Evolutionary conservation across 176 grass and related monocot genomes (phyloP).

Genomic region (Metroxylon sagu): DNA sequence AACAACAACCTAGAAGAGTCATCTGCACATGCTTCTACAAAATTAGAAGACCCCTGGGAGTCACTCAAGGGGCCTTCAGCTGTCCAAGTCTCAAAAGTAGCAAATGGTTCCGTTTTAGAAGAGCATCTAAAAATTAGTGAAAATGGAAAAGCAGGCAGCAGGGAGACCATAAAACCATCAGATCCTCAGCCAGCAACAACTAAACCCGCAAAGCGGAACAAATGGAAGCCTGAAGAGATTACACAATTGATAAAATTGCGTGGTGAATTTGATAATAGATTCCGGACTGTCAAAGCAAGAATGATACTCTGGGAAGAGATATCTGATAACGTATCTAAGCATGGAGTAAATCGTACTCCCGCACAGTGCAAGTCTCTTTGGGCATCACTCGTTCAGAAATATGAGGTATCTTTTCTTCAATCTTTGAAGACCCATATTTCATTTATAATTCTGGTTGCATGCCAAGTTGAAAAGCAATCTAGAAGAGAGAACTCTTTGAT

Average conservation of each 20-base stretch:
- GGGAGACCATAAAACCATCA: constrained; percentile 5
- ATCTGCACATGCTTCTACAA: constrained; percentile 51
- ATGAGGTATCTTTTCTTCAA: constrained; percentile 49
- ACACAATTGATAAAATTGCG: constrained; percentile 67
- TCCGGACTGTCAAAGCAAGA: constrained; percentile 73
- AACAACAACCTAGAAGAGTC: constrained; percentile 37
- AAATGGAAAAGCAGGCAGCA: neutral
- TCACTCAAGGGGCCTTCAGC: constrained; percentile 48
- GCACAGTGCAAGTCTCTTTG: constrained; percentile 95
- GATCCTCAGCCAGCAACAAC: neutral
- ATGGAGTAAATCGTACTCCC: constrained; percentile 57
- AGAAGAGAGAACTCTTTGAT: neutral
- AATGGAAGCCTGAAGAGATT: constrained; percentile 96
- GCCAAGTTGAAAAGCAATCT: neutral
- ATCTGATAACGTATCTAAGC: constrained; percentile 48
- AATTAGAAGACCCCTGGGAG: constrained; percentile 56
- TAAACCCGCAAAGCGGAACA: constrained; percentile 65
- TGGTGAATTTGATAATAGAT: constrained; percentile 64
- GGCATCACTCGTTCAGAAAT: constrained; percentile 94
- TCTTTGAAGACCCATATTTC: neutral
- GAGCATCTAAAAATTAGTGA: constrained; percentile 10
- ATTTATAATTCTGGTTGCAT: neutral
- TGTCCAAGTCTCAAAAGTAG: constrained; percentile 40
- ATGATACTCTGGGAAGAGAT: constrained; percentile 96
- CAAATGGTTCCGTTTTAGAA: constrained; percentile 31